Conservation (phyloP, 192 early-diverging fungal genomes). For the Coemansia sp. region DNA sequence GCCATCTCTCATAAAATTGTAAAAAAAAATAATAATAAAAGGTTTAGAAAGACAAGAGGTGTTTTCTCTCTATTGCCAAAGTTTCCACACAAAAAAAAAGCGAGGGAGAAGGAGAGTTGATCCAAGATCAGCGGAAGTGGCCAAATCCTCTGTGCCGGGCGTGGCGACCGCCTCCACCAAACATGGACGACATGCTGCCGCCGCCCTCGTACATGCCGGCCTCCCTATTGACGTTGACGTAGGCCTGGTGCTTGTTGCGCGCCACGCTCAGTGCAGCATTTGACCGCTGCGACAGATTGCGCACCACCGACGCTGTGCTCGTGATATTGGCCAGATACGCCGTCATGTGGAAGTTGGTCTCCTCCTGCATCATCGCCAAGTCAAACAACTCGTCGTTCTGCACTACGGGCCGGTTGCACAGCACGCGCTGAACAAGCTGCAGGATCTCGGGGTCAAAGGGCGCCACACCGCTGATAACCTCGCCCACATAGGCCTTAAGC, state of each 20-base stretch:
- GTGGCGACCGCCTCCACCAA: constrained; percentile 20
- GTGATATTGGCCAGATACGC: constrained; percentile 37
- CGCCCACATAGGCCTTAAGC: constrained; percentile 46
- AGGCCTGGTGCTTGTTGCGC: constrained; percentile 33
- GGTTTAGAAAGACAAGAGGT: not conserved
- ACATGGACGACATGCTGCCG: constrained; percentile 22
- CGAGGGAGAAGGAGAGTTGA: not conserved
- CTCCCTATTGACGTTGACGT: constrained; percentile 20
- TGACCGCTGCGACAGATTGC: constrained; percentile 36
- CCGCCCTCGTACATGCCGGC: constrained; percentile 40
- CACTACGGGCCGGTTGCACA: constrained; percentile 46
- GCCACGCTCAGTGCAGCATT: constrained; percentile 36
- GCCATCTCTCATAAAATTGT: constrained; percentile 30
- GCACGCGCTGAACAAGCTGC: constrained; percentile 53
- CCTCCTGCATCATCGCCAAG: constrained; percentile 49
- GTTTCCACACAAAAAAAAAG: not conserved
- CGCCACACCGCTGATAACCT: constrained; percentile 36
- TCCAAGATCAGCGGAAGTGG: constrained; percentile 16
- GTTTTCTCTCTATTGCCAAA: not conserved
- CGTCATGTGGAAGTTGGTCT: constrained; percentile 48
- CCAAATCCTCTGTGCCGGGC: constrained; percentile 34
- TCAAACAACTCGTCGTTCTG: constrained; percentile 42
- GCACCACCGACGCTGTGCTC: constrained; percentile 24
- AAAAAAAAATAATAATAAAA: not conserved
- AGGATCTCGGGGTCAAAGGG: constrained; percentile 50